Conservation (phyloP, 1,284 basidiomycete genomes). For the Flammula alnicola region DNA sequence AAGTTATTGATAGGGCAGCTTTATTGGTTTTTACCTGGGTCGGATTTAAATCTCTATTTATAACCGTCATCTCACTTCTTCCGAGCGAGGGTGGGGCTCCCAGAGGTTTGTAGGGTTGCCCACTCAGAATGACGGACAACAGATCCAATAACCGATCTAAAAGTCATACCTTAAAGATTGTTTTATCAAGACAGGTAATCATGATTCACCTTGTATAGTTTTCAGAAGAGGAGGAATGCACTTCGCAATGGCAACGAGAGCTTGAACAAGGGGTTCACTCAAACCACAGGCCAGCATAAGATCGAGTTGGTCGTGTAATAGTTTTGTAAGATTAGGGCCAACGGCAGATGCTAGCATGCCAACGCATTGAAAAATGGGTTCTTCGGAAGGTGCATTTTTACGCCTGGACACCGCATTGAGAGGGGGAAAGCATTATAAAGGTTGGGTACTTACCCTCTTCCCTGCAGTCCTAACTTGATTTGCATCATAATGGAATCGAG, state of each 20-base stretch:
- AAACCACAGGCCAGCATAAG: slow-evolving; percentile 96
- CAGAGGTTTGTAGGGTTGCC: slow-evolving; percentile 84
- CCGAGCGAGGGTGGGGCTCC: slow-evolving; percentile 73
- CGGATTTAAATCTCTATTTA: slow-evolving; percentile 61
- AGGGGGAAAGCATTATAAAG: not conserved
- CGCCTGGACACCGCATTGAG: slow-evolving; percentile 55
- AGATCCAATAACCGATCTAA: slow-evolving; percentile 87
- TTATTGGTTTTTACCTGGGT: slow-evolving; percentile 49
- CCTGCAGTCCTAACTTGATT: slow-evolving; percentile 88
- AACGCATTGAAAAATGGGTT: slow-evolving; percentile 97
- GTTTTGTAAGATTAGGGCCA: slow-evolving; percentile 93
- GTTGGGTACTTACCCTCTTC: slow-evolving; percentile 76
- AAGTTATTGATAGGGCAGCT: not conserved
- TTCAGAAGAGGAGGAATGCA: slow-evolving; percentile 91
- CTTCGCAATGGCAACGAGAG: slow-evolving; percentile 85
- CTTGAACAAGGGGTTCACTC: slow-evolving; percentile 87
- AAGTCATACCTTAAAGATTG: slow-evolving; percentile 3
- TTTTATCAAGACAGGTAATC: not conserved
- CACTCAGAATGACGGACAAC: slow-evolving; percentile 80
- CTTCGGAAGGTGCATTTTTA: slow-evolving; percentile 93
- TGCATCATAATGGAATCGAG: slow-evolving; percentile 91
- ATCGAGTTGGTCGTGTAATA: slow-evolving; percentile 96
- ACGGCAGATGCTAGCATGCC: slow-evolving; percentile 96
- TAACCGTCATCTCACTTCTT: slow-evolving; percentile 54
- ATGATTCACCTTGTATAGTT: slow-evolving; percentile 84